These are phyloP conservation scores for Escovopsis sp. DNA, from an alignment of 2,329 filamentous ascomycete species.

Conservation along the genomic window DNA sequence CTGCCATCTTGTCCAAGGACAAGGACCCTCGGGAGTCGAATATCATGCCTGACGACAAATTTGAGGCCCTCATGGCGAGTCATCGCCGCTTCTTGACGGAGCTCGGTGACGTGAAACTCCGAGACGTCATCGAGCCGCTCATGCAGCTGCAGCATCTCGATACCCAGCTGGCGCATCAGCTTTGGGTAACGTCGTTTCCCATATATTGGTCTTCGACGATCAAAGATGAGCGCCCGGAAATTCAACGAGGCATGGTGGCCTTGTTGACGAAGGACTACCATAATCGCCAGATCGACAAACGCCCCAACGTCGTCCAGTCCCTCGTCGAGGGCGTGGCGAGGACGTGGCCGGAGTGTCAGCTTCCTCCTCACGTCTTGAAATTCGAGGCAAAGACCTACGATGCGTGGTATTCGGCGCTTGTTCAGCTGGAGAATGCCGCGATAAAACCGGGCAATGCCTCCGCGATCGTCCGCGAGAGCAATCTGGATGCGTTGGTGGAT, in stretches of 20 bases:
- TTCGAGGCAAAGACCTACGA: conserved; percentile 89
- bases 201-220: conserved; percentile 83
- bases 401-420: conserved; percentile 89
- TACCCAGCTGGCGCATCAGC: conserved; percentile 61
- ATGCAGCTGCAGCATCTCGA: conserved; percentile 87
- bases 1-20: conserved; percentile 60
- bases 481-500: conserved; percentile 87
- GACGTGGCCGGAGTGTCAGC: conserved; percentile 73
- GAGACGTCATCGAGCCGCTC: conserved; percentile 80
- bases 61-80: conserved; percentile 61
- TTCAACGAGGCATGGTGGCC: conserved; percentile 81
- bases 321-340: conserved; percentile 77
- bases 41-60: conserved; percentile 65
- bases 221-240: conserved; percentile 75
- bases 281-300: conserved; percentile 80
- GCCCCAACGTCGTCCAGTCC: conserved; percentile 90
- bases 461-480: conserved; percentile 74
- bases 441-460: conserved; percentile 77
- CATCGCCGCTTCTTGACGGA: conserved; percentile 76
- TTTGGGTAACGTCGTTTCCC: conserved; percentile 86
- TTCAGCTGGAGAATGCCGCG: conserved; percentile 78
- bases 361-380: conserved; percentile 92
- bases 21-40: conserved; percentile 50
- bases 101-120: conserved; percentile 69
- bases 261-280: conserved; percentile 93